These are phyloP conservation scores for Leishmania guyanensis DNA, from an alignment of 208 protist species.

Conservation along the genomic window DNA sequence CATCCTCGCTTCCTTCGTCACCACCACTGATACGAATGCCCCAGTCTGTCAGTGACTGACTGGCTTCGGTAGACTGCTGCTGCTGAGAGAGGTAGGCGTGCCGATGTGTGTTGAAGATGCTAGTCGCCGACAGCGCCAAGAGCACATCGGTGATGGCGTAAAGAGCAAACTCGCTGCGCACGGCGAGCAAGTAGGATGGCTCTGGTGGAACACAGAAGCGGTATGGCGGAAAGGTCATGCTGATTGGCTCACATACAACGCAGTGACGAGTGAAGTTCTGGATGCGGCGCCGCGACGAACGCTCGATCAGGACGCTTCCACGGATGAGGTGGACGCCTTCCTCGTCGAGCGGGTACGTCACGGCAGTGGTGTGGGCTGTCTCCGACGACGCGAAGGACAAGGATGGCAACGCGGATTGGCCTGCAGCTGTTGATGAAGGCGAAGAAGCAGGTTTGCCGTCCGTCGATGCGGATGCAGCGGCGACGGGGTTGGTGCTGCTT, in stretches of 20 bases:
- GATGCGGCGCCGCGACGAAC: slow-evolving; percentile 52
- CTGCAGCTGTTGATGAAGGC: neutral
- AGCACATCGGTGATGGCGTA: slow-evolving; percentile 75
- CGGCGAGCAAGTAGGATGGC: slow-evolving; percentile 68
- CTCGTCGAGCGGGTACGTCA: slow-evolving; percentile 23
- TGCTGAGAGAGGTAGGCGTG: slow-evolving; percentile 5
- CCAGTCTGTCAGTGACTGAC: neutral
- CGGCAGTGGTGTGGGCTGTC: slow-evolving; percentile 13
- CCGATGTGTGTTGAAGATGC: slow-evolving; percentile 21
- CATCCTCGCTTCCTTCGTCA: neutral
- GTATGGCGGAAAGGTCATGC: slow-evolving; percentile 64
- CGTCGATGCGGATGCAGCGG: slow-evolving; percentile 3
- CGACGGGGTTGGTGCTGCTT: neutral
- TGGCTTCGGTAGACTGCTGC: slow-evolving; percentile 1
- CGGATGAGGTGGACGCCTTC: slow-evolving; percentile 40
- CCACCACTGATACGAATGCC: neutral
- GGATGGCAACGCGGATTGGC: neutral
- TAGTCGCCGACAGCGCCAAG: slow-evolving; percentile 58
- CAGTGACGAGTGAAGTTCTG: slow-evolving; percentile 70
- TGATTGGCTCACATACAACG: slow-evolving; percentile 36
- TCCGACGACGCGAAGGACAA: neutral
- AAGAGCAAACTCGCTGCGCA: slow-evolving; percentile 56
- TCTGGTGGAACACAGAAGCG: slow-evolving; percentile 78
- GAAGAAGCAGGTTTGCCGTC: neutral
- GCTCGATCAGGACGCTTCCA: slow-evolving; percentile 69